Evolutionary conservation across 352 stramenopile species (phyloP), one percentile per base, ranked within the genome.

Genomic region (Aphanomyces euteiches): DNA sequence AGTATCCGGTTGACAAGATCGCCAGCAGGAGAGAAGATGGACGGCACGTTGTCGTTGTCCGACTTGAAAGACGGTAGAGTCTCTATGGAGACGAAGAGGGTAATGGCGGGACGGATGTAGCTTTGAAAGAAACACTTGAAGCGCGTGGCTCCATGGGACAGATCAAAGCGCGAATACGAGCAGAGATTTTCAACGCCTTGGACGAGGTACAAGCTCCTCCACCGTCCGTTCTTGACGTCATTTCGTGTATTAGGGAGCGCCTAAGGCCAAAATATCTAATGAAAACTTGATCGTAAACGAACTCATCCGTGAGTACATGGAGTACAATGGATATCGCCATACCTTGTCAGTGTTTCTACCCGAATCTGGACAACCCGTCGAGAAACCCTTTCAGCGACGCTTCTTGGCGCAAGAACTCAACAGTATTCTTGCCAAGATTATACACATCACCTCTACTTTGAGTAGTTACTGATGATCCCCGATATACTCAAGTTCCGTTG

Each of bases 211-310:
- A 34, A 34, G 12, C 4, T 3, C 69, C 17, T 69, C 38, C 37
- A 39, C 10, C 13, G 53, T 56, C 39, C 0, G n/a, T 56, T 8
- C 60, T 43, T 48, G 13, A 47, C 19, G 34, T 13, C 7, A 6
- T 40, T 43, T 56, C 60, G 7, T 56, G 34, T 5, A 69, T 66
- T 36, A 75, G 70, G 54, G 40, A n/a, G 78, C 82, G 0, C 80
- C 83, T 0, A 92, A 89, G 60, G 89, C 88, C 21, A 89, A 83
- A 53, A 74, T 97, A 1, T 95, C 86, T 19, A 97, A 95, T 72
- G 92, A 98, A 54, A 98, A 97, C 73, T 78, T 98, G 48, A 75
- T 98, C 54, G 95, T 98, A 66, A 98, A 98, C 72, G 92, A 98
- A 78, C 78, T 98, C 21, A 95, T 98, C 58, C 81, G 90, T 6